Conservation (phyloP, 345 rosid genomes). For the Eutrema heterophyllum region DNA sequence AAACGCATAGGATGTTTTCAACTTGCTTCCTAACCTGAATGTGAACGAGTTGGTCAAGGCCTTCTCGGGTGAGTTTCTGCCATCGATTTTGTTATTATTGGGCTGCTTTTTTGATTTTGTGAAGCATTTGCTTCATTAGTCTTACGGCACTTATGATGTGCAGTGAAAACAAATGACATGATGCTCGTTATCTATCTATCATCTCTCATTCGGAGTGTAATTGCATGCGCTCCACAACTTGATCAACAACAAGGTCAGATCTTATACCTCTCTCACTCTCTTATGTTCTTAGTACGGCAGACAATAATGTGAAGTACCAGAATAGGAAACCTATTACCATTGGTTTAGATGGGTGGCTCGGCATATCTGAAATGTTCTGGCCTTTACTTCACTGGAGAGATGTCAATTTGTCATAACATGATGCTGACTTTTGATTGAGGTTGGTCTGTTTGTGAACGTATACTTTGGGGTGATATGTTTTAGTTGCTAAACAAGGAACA, state of each 20-base stretch:
- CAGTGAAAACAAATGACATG: slow-evolving; percentile 93
- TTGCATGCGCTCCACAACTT: slow-evolving; percentile 92
- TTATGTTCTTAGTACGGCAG: background rate
- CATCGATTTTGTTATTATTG: background rate
- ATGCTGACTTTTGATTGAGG: background rate
- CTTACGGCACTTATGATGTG: slow-evolving; percentile 12
- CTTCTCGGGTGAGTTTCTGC: slow-evolving; percentile 58
- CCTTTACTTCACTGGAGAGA: background rate
- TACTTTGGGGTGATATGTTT: slow-evolving; percentile 14
- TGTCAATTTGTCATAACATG: background rate
- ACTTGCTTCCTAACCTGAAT: slow-evolving; percentile 83
- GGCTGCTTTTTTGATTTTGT: background rate
- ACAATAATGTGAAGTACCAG: background rate
- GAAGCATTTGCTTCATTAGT: background rate
- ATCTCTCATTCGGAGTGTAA: slow-evolving; percentile 74
- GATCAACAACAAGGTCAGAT: slow-evolving; percentile 87
- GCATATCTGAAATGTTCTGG: background rate
- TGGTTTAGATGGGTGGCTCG: background rate
- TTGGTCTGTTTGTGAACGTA: background rate
- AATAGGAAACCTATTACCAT: background rate
- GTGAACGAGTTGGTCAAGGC: slow-evolving; percentile 69
- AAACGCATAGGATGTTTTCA: slow-evolving; percentile 70
- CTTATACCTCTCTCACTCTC: background rate
- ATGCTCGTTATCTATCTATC: slow-evolving; percentile 81
- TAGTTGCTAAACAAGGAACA: slow-evolving; percentile 92